Evolutionary conservation across 106 monocot species (phyloP).

Genomic region (Platanthera zijinensis): DNA sequence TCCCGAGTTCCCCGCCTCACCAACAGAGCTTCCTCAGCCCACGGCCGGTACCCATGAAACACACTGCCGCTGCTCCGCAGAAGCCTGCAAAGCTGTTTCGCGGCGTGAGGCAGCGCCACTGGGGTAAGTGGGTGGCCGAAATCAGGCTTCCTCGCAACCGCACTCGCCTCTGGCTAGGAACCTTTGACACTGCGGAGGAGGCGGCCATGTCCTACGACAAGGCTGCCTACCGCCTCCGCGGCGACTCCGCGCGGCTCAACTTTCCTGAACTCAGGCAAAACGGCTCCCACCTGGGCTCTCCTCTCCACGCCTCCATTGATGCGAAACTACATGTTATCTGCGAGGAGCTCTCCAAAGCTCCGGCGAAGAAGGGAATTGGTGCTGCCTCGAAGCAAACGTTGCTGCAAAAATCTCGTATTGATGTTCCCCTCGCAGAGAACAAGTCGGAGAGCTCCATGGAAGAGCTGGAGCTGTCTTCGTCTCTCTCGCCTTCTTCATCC

Average conservation of each 20-base stretch:
- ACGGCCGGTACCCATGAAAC: conserved; percentile 35
- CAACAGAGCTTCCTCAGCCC: conserved; percentile 10
- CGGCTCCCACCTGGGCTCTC: not conserved
- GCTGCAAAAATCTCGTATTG: not conserved
- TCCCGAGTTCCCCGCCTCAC: not conserved
- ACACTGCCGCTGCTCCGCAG: not conserved
- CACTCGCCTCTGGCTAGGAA: conserved; percentile 67
- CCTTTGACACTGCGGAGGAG: conserved; percentile 70
- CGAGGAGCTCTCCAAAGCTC: conserved; percentile 11
- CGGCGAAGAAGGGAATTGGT: not conserved
- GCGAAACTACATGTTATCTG: conserved; percentile 44
- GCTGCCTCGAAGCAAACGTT: not conserved
- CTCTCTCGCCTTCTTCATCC: conserved; percentile 9
- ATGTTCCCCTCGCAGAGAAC: not conserved
- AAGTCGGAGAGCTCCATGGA: conserved; percentile 12
- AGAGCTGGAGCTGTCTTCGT: conserved; percentile 6
- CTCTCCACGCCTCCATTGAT: conserved; percentile 38
- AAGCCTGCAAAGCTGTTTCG: conserved; percentile 56
- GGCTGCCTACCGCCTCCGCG: conserved; percentile 57
- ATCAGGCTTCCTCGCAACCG: conserved; percentile 61
- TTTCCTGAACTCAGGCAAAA: conserved; percentile 36
- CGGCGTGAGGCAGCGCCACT: conserved; percentile 74
- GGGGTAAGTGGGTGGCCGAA: conserved; percentile 83
- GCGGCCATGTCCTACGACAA: conserved; percentile 59
- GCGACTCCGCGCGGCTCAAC: conserved; percentile 57